Evolutionary conservation across 176 grass and related monocot species (phyloP).

Genomic region (Carex littledalei): DNA sequence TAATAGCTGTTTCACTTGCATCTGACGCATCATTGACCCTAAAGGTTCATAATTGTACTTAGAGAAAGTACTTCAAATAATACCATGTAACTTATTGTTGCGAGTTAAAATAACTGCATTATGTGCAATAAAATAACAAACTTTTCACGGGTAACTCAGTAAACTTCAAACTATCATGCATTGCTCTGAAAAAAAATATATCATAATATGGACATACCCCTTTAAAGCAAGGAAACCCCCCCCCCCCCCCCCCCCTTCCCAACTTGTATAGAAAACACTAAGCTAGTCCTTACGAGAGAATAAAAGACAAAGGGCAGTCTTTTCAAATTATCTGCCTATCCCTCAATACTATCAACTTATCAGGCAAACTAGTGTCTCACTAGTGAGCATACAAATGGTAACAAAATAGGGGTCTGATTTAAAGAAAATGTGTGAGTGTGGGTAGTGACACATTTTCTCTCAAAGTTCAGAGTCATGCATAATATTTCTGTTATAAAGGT

Average conservation of each 20-base stretch:
- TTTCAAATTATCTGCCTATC: not conserved
- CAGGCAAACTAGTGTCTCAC: not conserved
- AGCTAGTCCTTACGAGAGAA: not conserved
- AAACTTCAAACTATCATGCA: not conserved
- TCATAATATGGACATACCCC: not conserved
- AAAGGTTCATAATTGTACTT: conserved; percentile 12
- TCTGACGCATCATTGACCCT: conserved; percentile 86
- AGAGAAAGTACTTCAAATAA: conserved; percentile 12
- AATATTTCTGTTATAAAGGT: not conserved
- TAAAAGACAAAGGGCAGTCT: not conserved
- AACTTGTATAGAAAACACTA: not conserved
- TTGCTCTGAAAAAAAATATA: not conserved
- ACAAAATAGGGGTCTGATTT: not conserved
- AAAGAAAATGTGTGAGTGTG: not conserved
- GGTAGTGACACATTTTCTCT: not conserved
- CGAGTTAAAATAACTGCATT: not conserved
- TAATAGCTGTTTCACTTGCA: conserved; percentile 62
- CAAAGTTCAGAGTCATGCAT: not conserved
- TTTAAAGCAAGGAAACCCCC: not conserved
- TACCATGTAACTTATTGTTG: not conserved
- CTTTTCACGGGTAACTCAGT: not conserved
- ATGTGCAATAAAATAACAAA: not conserved
- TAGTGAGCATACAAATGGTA: not conserved
- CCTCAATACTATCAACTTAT: not conserved
- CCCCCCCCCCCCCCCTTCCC: not conserved